Evolutionary conservation across 2,329 filamentous ascomycete genomes (phyloP).

Genomic region (Epicoccum sorghinum): DNA sequence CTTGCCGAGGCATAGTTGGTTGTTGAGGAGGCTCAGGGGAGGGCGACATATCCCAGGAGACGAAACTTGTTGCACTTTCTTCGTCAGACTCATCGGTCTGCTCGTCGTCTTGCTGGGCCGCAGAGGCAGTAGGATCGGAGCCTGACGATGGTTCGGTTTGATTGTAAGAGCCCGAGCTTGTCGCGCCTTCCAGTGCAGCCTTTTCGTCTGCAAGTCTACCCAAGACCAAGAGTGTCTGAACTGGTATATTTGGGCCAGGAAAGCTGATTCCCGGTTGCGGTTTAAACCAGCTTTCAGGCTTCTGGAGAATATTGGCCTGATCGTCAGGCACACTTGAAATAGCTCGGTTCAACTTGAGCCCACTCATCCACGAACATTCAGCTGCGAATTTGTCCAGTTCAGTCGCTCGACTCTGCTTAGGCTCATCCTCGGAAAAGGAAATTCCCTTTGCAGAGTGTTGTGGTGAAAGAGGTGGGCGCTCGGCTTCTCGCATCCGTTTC

Average conservation of each 20-base stretch:
- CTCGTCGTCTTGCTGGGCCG: conserved; percentile 1
- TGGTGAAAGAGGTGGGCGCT: not conserved
- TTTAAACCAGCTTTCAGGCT: conserved; percentile 45
- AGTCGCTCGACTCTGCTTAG: not conserved
- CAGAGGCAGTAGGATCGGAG: conserved; percentile 7
- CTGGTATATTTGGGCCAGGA: conserved; percentile 49
- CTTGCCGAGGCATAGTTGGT: conserved; percentile 6
- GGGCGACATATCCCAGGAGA: conserved; percentile 31
- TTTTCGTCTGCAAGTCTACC: conserved; percentile 25
- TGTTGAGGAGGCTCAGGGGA: conserved; percentile 25
- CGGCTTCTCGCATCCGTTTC: conserved; percentile 8
- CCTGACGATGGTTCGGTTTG: conserved; percentile 26
- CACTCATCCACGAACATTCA: conserved; percentile 34
- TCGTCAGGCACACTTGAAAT: conserved; percentile 48
- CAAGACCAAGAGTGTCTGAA: conserved; percentile 35
- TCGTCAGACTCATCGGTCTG: conserved; percentile 9
- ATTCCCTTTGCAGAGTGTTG: not conserved
- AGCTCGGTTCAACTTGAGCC: conserved; percentile 27
- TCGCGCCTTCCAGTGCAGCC: conserved; percentile 16
- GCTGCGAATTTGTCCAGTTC: conserved; percentile 10
- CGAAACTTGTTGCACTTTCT: conserved; percentile 14
- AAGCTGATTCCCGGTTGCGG: conserved; percentile 43
- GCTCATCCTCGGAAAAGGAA: not conserved
- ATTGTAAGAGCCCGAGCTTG: conserved; percentile 16
- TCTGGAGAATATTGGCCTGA: conserved; percentile 58